Evolutionary conservation across 169 alveolate species (phyloP).

Genomic region (Plasmodium blacklocki): DNA sequence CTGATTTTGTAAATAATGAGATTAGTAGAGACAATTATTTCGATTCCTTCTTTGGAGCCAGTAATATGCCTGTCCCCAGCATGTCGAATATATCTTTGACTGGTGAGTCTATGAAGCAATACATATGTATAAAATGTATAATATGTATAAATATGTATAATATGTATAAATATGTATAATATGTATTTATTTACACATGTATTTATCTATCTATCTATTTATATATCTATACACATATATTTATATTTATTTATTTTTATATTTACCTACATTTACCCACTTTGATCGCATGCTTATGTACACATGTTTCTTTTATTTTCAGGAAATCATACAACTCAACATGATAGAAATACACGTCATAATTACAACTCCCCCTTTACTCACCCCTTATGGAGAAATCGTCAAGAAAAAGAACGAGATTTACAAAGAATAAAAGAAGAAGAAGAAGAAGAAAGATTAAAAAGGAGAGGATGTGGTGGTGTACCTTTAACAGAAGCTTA

Average conservation of each 20-base stretch:
- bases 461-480: not conserved
- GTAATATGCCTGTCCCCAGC: not conserved
- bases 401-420: not conserved
- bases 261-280: too few species aligned
- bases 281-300: too few species aligned
- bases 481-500: not conserved
- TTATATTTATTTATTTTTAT: too few species aligned
- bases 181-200: too few species aligned
- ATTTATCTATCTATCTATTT: too few species aligned
- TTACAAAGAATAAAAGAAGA: not conserved
- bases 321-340: too few species aligned
- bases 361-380: not conserved
- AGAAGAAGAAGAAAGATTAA: not conserved
- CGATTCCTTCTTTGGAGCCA: not conserved
- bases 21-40: conserved; percentile 17
- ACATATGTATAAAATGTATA: not conserved
- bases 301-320: too few species aligned
- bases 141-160: not conserved
- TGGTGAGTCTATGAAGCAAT: not conserved
- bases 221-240: too few species aligned
- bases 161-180: too few species aligned
- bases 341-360: too few species aligned
- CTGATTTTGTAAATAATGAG: conserved; percentile 28
- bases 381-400: not conserved
- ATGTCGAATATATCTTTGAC: not conserved